Base-by-base conservation (phyloP, 495 filamentous ascomycete genomes). In the Tuber aestivum region DNA sequence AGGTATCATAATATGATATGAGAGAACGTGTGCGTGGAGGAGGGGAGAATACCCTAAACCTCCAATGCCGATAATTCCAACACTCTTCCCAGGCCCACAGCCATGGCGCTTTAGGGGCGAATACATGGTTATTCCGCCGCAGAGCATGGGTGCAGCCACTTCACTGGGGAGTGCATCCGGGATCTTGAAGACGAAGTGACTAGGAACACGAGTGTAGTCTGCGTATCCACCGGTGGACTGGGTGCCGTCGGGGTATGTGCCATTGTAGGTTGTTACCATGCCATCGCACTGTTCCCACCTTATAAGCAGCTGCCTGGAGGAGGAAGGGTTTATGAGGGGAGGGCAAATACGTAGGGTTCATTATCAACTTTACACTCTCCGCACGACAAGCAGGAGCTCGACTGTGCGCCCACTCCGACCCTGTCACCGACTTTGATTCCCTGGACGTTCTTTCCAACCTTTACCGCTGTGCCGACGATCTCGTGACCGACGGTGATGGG, bases 341-440 rank as follows among this genome's bases (percentile, higher is more conserved):
- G 42, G 42, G 35, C 8, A 56, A 16, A 38, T 40, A 69, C 48
- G 16, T 76, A 68, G 23, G 7, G 23, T 48, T 76, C 74, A 50
- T 70, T 71, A 40, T 41, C 87, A 21, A 85, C 85, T 3, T 86
- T 82, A 83, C 94, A 96, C 50, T 90, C 97, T 74, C 90, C 88
- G 0, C 88, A 81, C 50, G 86, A 85, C 40, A 89, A 85, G 85
- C 94, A 97, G 40, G 91, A 89, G 70, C 84, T 84, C 71, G 87
- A 88, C 84, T 97, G 94, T 5, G 94, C 94, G 74, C 94, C 94
- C 32, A 97, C 88, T 65, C 94, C 94, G 45, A 95, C 92, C 48
- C 93, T 89, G 82, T 97, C 94, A 41, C 94, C 94, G 70, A 92
- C 78, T 82, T 90, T 89, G 83, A 96, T 85, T 56, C 87, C 86